Evolutionary conservation across 2,329 filamentous ascomycete species (phyloP).

Genomic region (Claviceps digitariae): DNA sequence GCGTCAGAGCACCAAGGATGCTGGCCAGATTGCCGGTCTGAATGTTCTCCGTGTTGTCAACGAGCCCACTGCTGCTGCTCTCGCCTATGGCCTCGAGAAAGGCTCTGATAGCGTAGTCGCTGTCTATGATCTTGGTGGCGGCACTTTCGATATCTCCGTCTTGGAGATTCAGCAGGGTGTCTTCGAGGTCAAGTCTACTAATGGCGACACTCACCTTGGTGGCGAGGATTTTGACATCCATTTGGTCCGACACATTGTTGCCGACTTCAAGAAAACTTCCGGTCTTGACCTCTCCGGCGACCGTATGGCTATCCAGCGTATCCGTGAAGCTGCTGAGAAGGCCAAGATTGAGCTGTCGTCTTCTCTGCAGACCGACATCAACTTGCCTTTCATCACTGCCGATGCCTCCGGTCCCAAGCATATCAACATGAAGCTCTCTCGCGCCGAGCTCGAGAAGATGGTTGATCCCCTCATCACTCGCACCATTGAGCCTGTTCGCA

Average conservation of each 20-base stretch:
- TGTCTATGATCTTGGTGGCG: conserved; percentile 95
- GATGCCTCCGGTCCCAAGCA: conserved; percentile 93
- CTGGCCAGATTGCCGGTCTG: conserved; percentile 87
- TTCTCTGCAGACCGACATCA: conserved; percentile 90
- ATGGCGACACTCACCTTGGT: conserved; percentile 96
- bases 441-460: conserved; percentile 84
- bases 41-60: conserved; percentile 97
- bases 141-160: conserved; percentile 98
- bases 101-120: conserved; percentile 79
- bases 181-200: conserved; percentile 98
- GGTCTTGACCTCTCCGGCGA: conserved; percentile 80
- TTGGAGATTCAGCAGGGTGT: conserved; percentile 96
- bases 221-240: conserved; percentile 96
- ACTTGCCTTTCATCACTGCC: conserved; percentile 96
- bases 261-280: conserved; percentile 94
- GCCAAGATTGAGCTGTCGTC: conserved; percentile 98
- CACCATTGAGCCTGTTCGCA: conserved; percentile 86
- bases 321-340: conserved; percentile 97
- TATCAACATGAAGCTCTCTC: conserved; percentile 91
- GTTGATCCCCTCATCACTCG: conserved; percentile 77
- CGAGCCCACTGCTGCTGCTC: conserved; percentile 89
- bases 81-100: conserved; percentile 95
- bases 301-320: conserved; percentile 98
- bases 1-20: conserved; percentile 96
- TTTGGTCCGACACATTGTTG: conserved; percentile 83